Evolutionary conservation across 2,329 filamentous ascomycete genomes (phyloP), one percentile per base, ranked within the genome.

Genomic region (Didymella pinodella): DNA sequence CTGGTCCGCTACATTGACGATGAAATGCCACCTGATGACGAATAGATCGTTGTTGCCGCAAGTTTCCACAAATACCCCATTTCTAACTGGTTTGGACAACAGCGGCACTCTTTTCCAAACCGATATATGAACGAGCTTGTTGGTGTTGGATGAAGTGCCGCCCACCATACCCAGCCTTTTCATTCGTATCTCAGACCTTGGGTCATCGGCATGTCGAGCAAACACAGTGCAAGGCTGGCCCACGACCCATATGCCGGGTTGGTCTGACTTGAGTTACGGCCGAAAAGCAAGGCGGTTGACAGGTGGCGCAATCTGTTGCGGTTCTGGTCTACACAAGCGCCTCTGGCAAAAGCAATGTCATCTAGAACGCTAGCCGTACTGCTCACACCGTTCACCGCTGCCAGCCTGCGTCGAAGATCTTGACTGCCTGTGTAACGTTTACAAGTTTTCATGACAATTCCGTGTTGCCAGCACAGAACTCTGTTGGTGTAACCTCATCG

Each of bases 1-100:
- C 80, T 99, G 70, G 86, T 98, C 70, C 86, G 94, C 69, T 97
- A 96, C 75, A 96, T 99, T 68, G 95, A 99, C 74, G 95, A 99
- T 75, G 95, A 99, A 80, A 87, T 99, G 81, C 95, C 95, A 22
- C 93, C 92, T 8, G 95, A 98, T 76, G 95, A 99, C 74, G 95
- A 99, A 74, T 97, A 83, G 85, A 31, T 10, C 12, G 12, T 16
- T 14, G 29, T 29, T 44, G 10, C 32, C n/a, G 8, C 20, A 22
- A 34, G 5, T 41, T 14, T 41, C 6, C 8, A 41, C 38, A 41
- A 41, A 41, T 41, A 41, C 20, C 38, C 38, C 38, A 49, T 43
- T 48, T 29, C 45, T 20, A 12, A 20, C 32, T 29, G 12, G 20
- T 16, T 12, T 29, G 20, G 18, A 48, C 12, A 11, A 28, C 16